Evolutionary conservation across 495 filamentous ascomycete genomes (phyloP).

Genomic region (Usnea hakonensis): DNA sequence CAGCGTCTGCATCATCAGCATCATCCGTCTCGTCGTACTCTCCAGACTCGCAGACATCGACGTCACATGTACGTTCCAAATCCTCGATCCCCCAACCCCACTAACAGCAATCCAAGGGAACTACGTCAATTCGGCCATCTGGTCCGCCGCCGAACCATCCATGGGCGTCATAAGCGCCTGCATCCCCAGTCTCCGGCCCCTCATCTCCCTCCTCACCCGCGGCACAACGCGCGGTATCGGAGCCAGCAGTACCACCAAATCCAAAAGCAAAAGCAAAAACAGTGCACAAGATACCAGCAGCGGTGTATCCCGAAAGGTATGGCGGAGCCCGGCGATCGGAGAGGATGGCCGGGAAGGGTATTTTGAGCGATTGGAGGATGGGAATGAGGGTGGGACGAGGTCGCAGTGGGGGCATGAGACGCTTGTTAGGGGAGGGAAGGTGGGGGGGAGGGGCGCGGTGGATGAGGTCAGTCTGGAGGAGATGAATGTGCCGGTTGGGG

Average conservation of each 20-base stretch:
- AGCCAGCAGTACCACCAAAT: background rate
- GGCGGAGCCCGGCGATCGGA: background rate
- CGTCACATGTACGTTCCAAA: slow-evolving; percentile 11
- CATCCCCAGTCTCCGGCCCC: slow-evolving; percentile 47
- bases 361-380: background rate
- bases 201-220: slow-evolving; percentile 37
- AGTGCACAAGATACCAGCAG: background rate
- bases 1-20: slow-evolving; percentile 17
- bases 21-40: slow-evolving; percentile 17
- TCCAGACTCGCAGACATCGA: slow-evolving; percentile 8
- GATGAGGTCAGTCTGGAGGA: slow-evolving; percentile 15
- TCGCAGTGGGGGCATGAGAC: background rate
- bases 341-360: background rate
- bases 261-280: background rate
- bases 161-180: slow-evolving; percentile 51
- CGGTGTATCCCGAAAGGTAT: background rate
- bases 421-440: slow-evolving; percentile 3
- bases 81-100: background rate
- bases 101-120: slow-evolving; percentile 32
- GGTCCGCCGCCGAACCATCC: slow-evolving; percentile 51
- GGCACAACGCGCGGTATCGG: slow-evolving; percentile 5
- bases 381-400: background rate
- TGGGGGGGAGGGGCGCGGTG: slow-evolving; percentile 13
- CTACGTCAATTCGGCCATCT: slow-evolving; percentile 51
- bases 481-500: slow-evolving; percentile 15